Evolutionary conservation across 78 protist species (phyloP).

Genomic region (Bigelowiella natans): DNA sequence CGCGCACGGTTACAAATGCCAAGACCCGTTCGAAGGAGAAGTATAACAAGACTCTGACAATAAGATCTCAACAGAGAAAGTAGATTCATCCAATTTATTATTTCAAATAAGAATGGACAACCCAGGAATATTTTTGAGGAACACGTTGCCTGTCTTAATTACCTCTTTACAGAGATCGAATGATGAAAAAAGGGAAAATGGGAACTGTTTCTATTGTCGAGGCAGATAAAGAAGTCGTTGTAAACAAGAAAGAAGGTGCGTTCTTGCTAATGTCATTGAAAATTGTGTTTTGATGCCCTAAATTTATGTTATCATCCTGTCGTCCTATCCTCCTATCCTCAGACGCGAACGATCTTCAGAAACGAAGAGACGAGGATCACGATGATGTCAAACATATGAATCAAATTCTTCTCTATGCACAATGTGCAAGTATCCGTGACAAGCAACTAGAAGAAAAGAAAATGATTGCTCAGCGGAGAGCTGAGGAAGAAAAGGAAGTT

Average conservation of each 20-base stretch:
- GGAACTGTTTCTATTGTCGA: background rate
- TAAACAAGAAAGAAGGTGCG: background rate
- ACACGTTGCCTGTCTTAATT: too few relatives aligned
- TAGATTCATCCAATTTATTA: too few relatives aligned
- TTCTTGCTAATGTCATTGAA: background rate
- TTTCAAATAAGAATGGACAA: too few relatives aligned
- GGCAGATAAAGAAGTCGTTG: background rate
- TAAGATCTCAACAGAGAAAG: background rate
- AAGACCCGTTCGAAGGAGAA: background rate
- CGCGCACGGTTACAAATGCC: background rate
- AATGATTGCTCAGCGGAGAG: background rate
- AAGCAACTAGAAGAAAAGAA: background rate
- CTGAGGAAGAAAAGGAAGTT: background rate
- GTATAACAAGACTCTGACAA: background rate
- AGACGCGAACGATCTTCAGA: background rate
- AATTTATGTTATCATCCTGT: background rate
- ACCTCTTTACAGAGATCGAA: too few relatives aligned
- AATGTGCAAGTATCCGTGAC: background rate
- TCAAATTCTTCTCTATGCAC: background rate
- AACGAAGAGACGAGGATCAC: background rate
- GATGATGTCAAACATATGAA: background rate
- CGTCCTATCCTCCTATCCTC: too few relatives aligned
- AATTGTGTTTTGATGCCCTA: background rate
- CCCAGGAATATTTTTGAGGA: too few relatives aligned
- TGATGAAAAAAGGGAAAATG: background rate